Base-by-base conservation (phyloP, 768 basidiomycete species). In the Hemileccinum rubropunctum region DNA sequence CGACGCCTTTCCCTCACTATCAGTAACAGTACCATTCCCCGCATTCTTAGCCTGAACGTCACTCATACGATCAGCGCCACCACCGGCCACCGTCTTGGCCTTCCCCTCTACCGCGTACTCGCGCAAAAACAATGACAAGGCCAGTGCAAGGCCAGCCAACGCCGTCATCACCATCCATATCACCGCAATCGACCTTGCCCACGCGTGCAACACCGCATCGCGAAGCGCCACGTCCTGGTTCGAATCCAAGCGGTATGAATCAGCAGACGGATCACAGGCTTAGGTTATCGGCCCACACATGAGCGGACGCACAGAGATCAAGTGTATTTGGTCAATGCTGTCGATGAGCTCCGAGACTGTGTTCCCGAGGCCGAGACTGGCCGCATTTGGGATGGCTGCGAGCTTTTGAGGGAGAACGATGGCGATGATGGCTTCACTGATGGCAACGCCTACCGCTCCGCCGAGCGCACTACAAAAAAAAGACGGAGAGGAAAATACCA, bases 161-260 rank as follows among this genome's bases (percentile, higher is more conserved):
- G 86, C 83, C 7, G 82, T 80, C 63, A 74, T 74, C 18, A 83
- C 78, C 34, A 83, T 55, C 86, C 87, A 89, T 36, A 89, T 83
- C 40, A 58, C 70, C 57, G 75, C 73, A 36, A 89, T 81, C 2
- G 85, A 79, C 27, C 74, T 67, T 15, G 86, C 76, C 66, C 81
- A 88, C 0, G 84, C 84, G 47, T 85, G 72, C 32, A 83, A 75
- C 5, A 88, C 68, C 32, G 73, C 71, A 32, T 71, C 57, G 11
- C 81, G 82, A 28, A 73, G 61, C 10, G 60, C 57, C 6, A 75
- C 66, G 55, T 90, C 76, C 82, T 84, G 6, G 23, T 23, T 23
- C 23, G 23, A 6, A 23, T 23, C 23, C 23, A 23, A 23, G 23
- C 23, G 6, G 23, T 23, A 3, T 6, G 23, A 23, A 23, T 23